A percentile compares a stretch with the other conserved stretches of the same genome.
Conservation (phyloP, 108 stramenopile species). For the Parmales sp. region DNA sequence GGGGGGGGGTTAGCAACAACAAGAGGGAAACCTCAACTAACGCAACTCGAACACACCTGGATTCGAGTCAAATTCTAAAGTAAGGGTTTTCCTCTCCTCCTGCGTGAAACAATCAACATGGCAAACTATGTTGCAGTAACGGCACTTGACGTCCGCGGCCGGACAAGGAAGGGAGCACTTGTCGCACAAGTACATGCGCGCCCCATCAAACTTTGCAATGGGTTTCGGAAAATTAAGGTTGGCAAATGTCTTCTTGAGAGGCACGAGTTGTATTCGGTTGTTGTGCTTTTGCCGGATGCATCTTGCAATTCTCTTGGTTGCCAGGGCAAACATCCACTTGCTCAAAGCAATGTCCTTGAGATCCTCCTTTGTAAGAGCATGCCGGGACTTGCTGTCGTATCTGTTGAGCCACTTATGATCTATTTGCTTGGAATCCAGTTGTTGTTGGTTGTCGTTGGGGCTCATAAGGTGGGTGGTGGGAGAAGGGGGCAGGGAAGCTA, state of each 20-base stretch:
- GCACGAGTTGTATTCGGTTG: not conserved
- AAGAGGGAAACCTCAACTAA: too few relatives aligned
- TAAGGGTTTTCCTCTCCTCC: too few relatives aligned
- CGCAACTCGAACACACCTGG: too few relatives aligned
- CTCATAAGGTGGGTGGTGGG: too few relatives aligned
- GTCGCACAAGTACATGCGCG: not conserved
- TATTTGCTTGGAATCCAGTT: too few relatives aligned
- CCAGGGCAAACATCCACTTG: not conserved
- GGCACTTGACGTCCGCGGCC: constrained; percentile 1
- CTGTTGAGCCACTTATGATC: too few relatives aligned
- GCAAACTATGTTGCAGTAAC: not conserved
- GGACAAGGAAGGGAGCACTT: not conserved
- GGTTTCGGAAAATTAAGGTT: not conserved
- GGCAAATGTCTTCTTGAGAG: not conserved
- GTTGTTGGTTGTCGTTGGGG: too few relatives aligned
- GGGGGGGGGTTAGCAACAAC: too few relatives aligned
- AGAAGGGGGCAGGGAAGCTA: too few relatives aligned
- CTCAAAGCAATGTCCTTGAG: not conserved
- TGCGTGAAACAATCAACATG: not conserved
- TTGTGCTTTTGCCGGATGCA: not conserved
- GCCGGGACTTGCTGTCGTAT: not conserved
- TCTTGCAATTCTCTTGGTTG: not conserved
- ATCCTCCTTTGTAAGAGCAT: not conserved
- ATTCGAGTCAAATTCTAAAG: too few relatives aligned
- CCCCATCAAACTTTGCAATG: not conserved